Evolutionary conservation across 2,329 filamentous ascomycete species (phyloP).

Genomic region (Calonectria hongkongensis): DNA sequence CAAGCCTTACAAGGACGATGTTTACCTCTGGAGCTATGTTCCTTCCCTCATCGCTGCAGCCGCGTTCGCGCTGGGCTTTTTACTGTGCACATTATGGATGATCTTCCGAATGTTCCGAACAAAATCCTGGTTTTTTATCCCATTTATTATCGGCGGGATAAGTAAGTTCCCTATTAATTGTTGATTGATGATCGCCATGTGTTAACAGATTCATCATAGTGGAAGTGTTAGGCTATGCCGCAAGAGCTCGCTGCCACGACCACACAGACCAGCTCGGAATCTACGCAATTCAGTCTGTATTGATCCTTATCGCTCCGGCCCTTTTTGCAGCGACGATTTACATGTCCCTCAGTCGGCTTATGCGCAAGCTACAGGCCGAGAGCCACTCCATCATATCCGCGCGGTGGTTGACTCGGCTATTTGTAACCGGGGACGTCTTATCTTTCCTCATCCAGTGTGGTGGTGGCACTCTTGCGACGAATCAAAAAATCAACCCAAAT

Average conservation of each 20-base stretch:
- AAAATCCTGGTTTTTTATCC: slow-evolving; percentile 11
- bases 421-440: slow-evolving; percentile 9
- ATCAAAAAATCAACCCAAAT: slow-evolving; percentile 15
- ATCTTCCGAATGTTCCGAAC: slow-evolving; percentile 6
- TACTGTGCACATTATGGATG: slow-evolving; percentile 7
- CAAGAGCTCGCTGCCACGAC: not conserved
- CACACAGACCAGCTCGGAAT: slow-evolving; percentile 20
- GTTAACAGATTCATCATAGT: not conserved
- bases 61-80: slow-evolving; percentile 1
- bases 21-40: slow-evolving; percentile 21
- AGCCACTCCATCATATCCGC: slow-evolving; percentile 14
- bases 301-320: slow-evolving; percentile 13
- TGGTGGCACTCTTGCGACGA: slow-evolving; percentile 13
- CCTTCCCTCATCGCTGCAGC: not conserved
- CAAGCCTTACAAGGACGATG: slow-evolving; percentile 18
- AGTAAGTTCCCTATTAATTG: not conserved
- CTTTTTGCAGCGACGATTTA: slow-evolving; percentile 25
- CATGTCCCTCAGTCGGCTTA: slow-evolving; percentile 16
- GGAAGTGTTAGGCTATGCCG: slow-evolving; percentile 7
- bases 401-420: slow-evolving; percentile 4
- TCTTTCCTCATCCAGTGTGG: slow-evolving; percentile 12
- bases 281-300: slow-evolving; percentile 7
- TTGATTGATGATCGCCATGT: not conserved
- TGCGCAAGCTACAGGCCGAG: slow-evolving; percentile 10
- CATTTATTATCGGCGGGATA: not conserved